phyloP scores from a whole-genome alignment of 176 grass and related monocot genomes.

The Aegilops speltoides region DNA sequence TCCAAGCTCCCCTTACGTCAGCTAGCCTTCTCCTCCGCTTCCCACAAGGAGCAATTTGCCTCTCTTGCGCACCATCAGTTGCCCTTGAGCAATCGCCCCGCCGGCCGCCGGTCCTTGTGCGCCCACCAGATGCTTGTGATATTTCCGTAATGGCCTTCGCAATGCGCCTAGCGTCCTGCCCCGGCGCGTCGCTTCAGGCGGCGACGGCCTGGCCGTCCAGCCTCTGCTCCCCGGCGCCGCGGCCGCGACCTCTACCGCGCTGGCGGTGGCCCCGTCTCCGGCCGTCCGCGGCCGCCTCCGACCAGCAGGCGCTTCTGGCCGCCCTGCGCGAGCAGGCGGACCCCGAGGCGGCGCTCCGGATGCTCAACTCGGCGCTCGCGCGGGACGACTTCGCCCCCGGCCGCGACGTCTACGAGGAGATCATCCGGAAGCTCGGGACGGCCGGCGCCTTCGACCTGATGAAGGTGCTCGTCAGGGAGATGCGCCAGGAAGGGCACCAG shows the following conservation, averaged over 20 bases:
- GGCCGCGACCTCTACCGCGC: not conserved
- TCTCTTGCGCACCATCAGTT: not conserved
- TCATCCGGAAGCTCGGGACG: slow-evolving; percentile 61
- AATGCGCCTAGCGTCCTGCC: slow-evolving; percentile 31
- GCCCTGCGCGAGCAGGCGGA: slow-evolving; percentile 65
- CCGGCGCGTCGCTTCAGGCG: slow-evolving; percentile 30
- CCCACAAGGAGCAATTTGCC: not conserved
- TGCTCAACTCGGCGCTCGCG: slow-evolving; percentile 53
- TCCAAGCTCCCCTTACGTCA: not conserved
- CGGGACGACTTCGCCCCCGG: slow-evolving; percentile 29
- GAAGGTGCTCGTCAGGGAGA: slow-evolving; percentile 52
- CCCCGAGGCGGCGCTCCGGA: slow-evolving; percentile 46
- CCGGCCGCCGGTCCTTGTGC: not conserved
- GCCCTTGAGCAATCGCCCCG: not conserved
- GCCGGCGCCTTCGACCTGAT: slow-evolving; percentile 61
- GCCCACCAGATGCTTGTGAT: slow-evolving; percentile 42
- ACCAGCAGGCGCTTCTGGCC: slow-evolving; percentile 42
- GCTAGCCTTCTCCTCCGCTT: not conserved
- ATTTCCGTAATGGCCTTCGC: slow-evolving; percentile 69
- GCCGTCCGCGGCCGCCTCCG: slow-evolving; percentile 21
- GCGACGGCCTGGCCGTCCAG: not conserved
- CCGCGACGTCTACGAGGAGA: slow-evolving; percentile 59
- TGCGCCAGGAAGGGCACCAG: slow-evolving; percentile 51
- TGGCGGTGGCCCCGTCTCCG: not conserved
- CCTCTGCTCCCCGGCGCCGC: not conserved